Conservation (phyloP, 225 moss, liverwort and hornwort species). For the Takakia lepidozioides region DNA sequence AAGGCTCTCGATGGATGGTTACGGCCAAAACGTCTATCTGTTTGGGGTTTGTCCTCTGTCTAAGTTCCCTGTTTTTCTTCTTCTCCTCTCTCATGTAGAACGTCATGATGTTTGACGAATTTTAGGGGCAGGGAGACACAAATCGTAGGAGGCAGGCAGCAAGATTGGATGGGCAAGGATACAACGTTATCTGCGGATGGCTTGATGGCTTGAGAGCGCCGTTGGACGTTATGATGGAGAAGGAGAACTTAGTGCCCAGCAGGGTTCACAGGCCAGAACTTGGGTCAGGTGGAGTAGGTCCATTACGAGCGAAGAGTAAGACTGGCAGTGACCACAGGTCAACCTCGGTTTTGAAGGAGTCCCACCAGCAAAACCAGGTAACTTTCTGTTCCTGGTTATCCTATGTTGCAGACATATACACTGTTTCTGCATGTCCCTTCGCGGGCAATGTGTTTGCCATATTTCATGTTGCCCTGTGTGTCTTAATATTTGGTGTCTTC, state of each 20-base stretch:
- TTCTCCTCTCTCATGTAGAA: no score
- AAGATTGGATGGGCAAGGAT: slow-evolving; percentile 5
- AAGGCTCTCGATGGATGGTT: no score
- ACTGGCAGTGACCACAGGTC: slow-evolving; percentile 31
- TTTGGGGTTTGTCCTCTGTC: no score
- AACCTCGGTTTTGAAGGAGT: slow-evolving; percentile 37
- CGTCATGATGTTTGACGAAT: not conserved
- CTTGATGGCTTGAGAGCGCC: slow-evolving; percentile 27
- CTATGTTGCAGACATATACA: no score
- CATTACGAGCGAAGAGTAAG: slow-evolving; percentile 30
- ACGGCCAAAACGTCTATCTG: no score
- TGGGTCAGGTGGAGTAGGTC: slow-evolving; percentile 27
- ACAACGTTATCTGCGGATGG: slow-evolving; percentile 29
- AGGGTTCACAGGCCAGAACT: slow-evolving; percentile 31
- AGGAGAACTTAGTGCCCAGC: slow-evolving; percentile 47
- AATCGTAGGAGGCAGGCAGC: slow-evolving; percentile 10
- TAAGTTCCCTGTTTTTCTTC: no score
- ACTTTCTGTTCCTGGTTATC: slow-evolving; percentile 2
- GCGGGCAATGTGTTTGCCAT: not conserved
- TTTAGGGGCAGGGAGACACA: slow-evolving; percentile 16
- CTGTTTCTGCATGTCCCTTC: not conserved
- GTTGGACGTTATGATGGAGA: slow-evolving; percentile 34
- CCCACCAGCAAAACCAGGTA: slow-evolving; percentile 39
- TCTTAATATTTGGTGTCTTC: not conserved
- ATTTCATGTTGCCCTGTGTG: not conserved